phyloP scores from a whole-genome alignment of 2,329 filamentous ascomycete genomes.

The Penicillium digitatum region DNA sequence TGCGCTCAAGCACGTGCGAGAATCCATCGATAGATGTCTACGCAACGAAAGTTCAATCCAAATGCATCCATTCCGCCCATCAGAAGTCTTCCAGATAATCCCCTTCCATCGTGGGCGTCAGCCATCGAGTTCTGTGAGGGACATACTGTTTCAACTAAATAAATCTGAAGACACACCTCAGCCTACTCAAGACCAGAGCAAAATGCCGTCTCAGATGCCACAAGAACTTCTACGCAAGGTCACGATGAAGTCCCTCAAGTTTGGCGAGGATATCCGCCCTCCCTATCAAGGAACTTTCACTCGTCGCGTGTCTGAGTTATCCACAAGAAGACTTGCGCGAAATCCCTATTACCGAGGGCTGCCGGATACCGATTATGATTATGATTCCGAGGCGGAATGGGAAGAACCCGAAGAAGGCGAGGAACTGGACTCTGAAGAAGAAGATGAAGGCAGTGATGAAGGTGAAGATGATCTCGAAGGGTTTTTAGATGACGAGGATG shows the following conservation, averaged over 20 bases:
- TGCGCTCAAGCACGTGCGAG: slow-evolving; percentile 52
- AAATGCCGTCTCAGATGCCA: slow-evolving; percentile 29
- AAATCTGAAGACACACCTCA: slow-evolving; percentile 23
- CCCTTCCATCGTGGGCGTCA: slow-evolving; percentile 36
- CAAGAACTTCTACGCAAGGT: slow-evolving; percentile 47
- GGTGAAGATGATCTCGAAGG: slow-evolving; percentile 84
- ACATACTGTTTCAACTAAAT: slow-evolving; percentile 57
- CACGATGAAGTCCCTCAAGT: slow-evolving; percentile 57
- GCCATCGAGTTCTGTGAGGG: slow-evolving; percentile 49
- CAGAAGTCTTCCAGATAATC: slow-evolving; percentile 39
- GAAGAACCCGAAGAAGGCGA: slow-evolving; percentile 69
- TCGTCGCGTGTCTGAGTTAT: slow-evolving; percentile 40
- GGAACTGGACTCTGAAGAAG: slow-evolving; percentile 61
- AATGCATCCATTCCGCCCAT: slow-evolving; percentile 28
- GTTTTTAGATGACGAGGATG: slow-evolving; percentile 84
- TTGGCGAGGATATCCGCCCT: slow-evolving; percentile 60
- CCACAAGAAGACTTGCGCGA: slow-evolving; percentile 48
- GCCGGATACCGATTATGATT: slow-evolving; percentile 59
- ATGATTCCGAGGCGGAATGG: slow-evolving; percentile 65
- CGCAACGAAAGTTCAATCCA: slow-evolving; percentile 14
- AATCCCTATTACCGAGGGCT: slow-evolving; percentile 53
- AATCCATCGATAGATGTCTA: slow-evolving; percentile 46
- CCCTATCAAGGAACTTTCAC: slow-evolving; percentile 62
- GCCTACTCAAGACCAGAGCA: slow-evolving; percentile 35
- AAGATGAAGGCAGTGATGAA: slow-evolving; percentile 58